Base-by-base conservation (phyloP, 306 rosid species). In the Luffa acutangula region DNA sequence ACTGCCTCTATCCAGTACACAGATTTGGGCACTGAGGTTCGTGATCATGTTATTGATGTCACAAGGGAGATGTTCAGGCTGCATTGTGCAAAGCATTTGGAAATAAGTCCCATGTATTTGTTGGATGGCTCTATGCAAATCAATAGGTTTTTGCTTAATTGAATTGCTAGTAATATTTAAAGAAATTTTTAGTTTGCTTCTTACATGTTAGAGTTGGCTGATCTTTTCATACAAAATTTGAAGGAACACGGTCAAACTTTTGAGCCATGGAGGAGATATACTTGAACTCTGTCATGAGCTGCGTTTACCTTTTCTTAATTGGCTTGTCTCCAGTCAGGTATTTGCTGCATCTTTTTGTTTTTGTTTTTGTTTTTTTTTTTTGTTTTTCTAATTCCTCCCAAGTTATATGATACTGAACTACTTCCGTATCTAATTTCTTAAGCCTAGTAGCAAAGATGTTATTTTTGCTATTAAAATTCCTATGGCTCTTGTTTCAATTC, bases 201-300 rank as follows among this genome's bases (percentile, higher is more conserved):
- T 31, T 21, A 48, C 77, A 73, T 67, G 79, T 81, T 18, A 66
- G 6, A 79, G 76, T 79, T 57, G 42, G 77, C 81, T 89, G 33
- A 82, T 79, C 75, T 65, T 83, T 78, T 54, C 10, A 57, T 7
- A 75, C 80, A 9, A 20, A 45, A 82, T 81, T 81, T 82, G 71
- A 87, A 95, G 98, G 91, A 90, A 88, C 88, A 85, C 97, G 77
- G 97, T 95, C 82, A 95, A 89, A 91, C 92, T 92, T 76, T 87
- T 95, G 84, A 95, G 92, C 80, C 88, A 89, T 75, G 98, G 98
- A 84, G 98, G 98, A 67, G 97, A 92, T 81, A 89, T 92, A 93
- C 92, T 95, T 82, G 97, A 95, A 89, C 97, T 95, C 78, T 87
- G 94, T 85, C 89, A 89, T 12, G 97, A 95, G 84, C 84, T 95